These are phyloP conservation scores for Cicer judaicum DNA, from an alignment of 306 rosid species.

Conservation along the genomic window DNA sequence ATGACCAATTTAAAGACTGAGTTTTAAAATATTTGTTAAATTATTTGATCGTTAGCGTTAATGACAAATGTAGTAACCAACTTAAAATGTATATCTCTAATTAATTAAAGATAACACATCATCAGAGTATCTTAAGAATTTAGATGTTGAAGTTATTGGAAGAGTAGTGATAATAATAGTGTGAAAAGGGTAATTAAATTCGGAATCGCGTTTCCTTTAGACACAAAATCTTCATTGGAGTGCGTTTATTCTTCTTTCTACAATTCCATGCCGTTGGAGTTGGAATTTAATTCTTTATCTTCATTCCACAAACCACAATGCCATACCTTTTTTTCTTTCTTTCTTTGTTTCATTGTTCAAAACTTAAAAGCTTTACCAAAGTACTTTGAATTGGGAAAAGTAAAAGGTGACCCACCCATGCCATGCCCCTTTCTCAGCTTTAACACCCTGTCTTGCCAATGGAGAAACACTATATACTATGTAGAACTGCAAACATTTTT, in stretches of 20 bases:
- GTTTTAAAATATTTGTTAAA: too few species aligned
- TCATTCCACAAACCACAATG: conserved; percentile 45
- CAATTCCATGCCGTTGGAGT: conserved; percentile 46
- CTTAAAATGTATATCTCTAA: too few species aligned
- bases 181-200: conserved; percentile 18
- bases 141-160: too few species aligned
- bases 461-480: background rate
- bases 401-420: conserved; percentile 49
- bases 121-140: too few species aligned
- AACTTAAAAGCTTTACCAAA: conserved; percentile 32
- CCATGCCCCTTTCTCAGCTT: conserved; percentile 45
- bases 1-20: too few species aligned
- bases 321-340: conserved; percentile 27
- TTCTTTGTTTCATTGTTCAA: conserved; percentile 12
- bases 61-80: too few species aligned
- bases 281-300: conserved; percentile 58
- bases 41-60: too few species aligned
- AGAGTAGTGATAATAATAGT: conserved; percentile 9
- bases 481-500: background rate
- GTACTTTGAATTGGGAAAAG: conserved; percentile 52
- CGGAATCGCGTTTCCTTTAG: conserved; percentile 46
- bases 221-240: conserved; percentile 70
- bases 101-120: too few species aligned
- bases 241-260: conserved; percentile 70
- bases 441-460: background rate